Evolutionary conservation across 148 eudicot species (phyloP), one percentile per base, ranked within the genome.

Genomic region (Spergularia bocconei): DNA sequence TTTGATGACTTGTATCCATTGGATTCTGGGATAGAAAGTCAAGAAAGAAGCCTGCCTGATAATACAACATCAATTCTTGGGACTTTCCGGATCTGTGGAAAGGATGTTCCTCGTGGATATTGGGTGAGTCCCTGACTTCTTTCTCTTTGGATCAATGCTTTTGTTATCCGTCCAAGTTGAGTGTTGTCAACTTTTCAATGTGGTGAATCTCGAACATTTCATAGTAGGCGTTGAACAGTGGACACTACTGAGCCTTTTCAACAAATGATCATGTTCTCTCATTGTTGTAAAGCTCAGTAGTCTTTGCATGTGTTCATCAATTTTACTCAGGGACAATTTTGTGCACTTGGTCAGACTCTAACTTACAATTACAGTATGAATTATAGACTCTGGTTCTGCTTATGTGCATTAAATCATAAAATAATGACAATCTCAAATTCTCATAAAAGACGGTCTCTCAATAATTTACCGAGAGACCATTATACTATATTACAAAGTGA

Each of bases 101-200:
- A 88, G 82, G 97, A 89, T 80, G 87, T 91, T 83, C 98, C 98
- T 76, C 93, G 97, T 57, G 97, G 96, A 84, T 87, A 90, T 79
- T 94, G 97, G 97, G 98, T 94, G 73, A 66, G 92, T 81, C 59
- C 36, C 4, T 29, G 36, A 29, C 36, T 71, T 48, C 29, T 69
- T 16, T 73, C 50, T 52, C 39, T 63, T 58, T 17, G 39, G 16
- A 66, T 16, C 47, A 11, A 5, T 63, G 21, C 21, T 20, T 19
- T 69, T 52, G 6, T 15, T 14, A 69, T 67, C 16, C 55, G 20
- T 23, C 25, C 25, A 23, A 23, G 25, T 23, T 23, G 25, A 23
- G 25, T 23, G n/a, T 51, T 11, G 72, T 52, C 41, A 44, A 0
- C 20, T 39, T 1, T 5, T 20, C 36, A 21, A 6, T 44, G 48